Evolutionary conservation across 2,329 filamentous ascomycete genomes (phyloP), one percentile per base, ranked within the genome.

Genomic region (Dactylonectria estremocensis): DNA sequence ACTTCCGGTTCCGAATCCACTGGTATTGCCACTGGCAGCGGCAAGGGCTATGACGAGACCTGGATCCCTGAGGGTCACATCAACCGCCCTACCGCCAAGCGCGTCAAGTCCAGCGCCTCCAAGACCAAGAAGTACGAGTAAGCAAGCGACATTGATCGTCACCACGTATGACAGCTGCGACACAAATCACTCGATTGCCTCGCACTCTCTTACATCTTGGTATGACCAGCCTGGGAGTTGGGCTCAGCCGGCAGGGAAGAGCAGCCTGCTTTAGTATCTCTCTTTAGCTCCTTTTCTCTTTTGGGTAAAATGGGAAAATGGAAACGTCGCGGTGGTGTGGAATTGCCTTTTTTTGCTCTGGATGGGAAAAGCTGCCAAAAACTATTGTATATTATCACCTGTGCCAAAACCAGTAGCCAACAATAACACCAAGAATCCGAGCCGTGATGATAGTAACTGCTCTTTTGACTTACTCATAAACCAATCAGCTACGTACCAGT

Each of bases 21-120:
- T 56, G 90, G 90, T 69, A 89, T 91, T 65, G 88, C 92, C 64
- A 90, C 89, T 71, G 89, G 91, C 67, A 87, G 91, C 69, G 85
- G 88, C 68, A 93, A 93, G 84, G 87, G 87, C 68, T 97, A 95
- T 82, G 95, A 97, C 77, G 92, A 95, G 86, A 94, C 92, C 86
- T 98, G 95, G 95, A 97, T 98, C 76, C 95, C 95, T 33, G 90
- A 91, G 69, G 90, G 93, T 80, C 95, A 98, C 83, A 90, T 98
- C 81, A 93, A 95, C 86, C 92, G 93, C 75, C 95, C 95, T 43
- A 87, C 92, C 74, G 92, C 89, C 64, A 88, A 88, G 81, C 88
- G 89, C 72, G 87, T 89, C 81, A 91, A 91, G 88, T 89, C 86
- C 72, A 83, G 86, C 72, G 83, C 85, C 67, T 84, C 82, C 74